phyloP scores from a whole-genome alignment of 352 stramenopile genomes.

The Globisporangium recalcitrans region DNA sequence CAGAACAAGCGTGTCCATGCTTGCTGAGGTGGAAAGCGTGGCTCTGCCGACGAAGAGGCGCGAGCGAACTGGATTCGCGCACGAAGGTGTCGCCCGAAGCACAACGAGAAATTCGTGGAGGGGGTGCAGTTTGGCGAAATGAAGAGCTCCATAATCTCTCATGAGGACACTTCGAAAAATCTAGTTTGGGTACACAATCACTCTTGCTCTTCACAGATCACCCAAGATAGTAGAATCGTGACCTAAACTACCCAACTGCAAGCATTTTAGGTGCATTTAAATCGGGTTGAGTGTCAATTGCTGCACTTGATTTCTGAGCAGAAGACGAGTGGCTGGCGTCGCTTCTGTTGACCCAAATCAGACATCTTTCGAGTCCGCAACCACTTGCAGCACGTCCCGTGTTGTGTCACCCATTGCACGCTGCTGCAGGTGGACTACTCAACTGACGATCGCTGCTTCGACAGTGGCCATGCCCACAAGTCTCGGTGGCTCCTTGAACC shows the following conservation, averaged over 20 bases:
- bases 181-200: slow-evolving; percentile 7
- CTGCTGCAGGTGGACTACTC: background rate
- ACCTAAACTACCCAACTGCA: background rate
- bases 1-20: too few species aligned
- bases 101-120: background rate
- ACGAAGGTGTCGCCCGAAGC: background rate
- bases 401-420: background rate
- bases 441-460: background rate
- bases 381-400: background rate
- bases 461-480: background rate
- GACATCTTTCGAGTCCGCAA: background rate
- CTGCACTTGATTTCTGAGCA: background rate
- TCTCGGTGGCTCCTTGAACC: background rate
- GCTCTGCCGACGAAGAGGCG: background rate
- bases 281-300: background rate
- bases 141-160: background rate
- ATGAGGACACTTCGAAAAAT: background rate
- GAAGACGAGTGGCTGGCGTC: background rate
- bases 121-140: background rate
- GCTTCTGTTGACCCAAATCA: background rate
- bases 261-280: background rate
- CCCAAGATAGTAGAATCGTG: background rate
- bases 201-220: background rate
- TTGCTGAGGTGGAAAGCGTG: background rate
- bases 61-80: background rate